These are phyloP conservation scores for Hansenula sp. DNA, from an alignment of 1,139 yeast species.

Conservation along the genomic window DNA sequence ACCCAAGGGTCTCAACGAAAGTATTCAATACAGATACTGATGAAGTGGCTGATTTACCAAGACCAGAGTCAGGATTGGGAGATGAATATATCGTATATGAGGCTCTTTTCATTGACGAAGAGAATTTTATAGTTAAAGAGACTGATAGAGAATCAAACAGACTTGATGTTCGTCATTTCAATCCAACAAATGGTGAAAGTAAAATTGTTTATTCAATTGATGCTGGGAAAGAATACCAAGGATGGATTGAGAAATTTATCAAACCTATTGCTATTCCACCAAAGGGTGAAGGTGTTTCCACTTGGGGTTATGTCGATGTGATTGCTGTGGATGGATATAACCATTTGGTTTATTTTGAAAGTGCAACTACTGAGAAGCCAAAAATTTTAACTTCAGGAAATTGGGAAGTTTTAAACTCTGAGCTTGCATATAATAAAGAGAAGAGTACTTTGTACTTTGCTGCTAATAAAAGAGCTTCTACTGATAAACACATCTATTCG, in stretches of 20 bases:
- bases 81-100: slow-evolving; percentile 59
- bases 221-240: slow-evolving; percentile 42
- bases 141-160: slow-evolving; percentile 64
- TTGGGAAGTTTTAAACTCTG: slow-evolving; percentile 57
- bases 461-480: slow-evolving; percentile 46
- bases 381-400: slow-evolving; percentile 45
- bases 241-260: slow-evolving; percentile 45
- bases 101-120: slow-evolving; percentile 55
- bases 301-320: slow-evolving; percentile 65
- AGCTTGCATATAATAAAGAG: slow-evolving; percentile 45
- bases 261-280: slow-evolving; percentile 26
- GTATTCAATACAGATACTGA: slow-evolving; percentile 34
- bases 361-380: slow-evolving; percentile 37
- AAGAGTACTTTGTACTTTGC: slow-evolving; percentile 52
- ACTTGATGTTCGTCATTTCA: slow-evolving; percentile 45
- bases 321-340: slow-evolving; percentile 49
- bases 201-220: slow-evolving; percentile 35
- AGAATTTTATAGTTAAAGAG: slow-evolving; percentile 49
- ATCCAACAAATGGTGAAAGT: slow-evolving; percentile 29
- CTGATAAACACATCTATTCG: slow-evolving; percentile 48
- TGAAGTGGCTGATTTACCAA: slow-evolving; percentile 15
- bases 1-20: slow-evolving; percentile 52
- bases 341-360: slow-evolving; percentile 60
- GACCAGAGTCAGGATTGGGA: slow-evolving; percentile 31
- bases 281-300: slow-evolving; percentile 34